Percentiles rank a stretch among this genome's conserved stretches.
phyloP scores from a whole-genome alignment of 2,329 filamentous ascomycete genomes.

The Hysterium pulicare region DNA sequence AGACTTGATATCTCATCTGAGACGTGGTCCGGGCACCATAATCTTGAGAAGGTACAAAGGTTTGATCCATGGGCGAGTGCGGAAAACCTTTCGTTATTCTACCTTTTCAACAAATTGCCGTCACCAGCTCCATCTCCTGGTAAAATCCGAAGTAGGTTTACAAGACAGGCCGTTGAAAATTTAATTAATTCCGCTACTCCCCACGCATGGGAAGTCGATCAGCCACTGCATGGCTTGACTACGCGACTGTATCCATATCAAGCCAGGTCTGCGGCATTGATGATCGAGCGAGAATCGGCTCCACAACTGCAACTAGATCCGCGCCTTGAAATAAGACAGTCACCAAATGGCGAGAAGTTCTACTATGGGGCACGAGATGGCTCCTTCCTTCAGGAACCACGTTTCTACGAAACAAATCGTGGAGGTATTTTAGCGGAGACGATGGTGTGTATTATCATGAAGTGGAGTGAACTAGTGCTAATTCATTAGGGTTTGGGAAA shows the following conservation, averaged over 20 bases:
- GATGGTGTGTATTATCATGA: conserved; percentile 52
- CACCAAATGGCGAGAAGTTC: conserved; percentile 61
- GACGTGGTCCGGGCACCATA: conserved; percentile 54
- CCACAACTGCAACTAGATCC: conserved; percentile 68
- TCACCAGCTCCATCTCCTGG: conserved; percentile 61
- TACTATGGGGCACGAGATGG: conserved; percentile 68
- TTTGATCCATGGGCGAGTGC: conserved; percentile 42
- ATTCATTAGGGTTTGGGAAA: conserved; percentile 60
- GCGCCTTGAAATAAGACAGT: conserved; percentile 58
- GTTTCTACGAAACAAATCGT: conserved; percentile 67
- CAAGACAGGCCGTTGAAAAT: conserved; percentile 53
- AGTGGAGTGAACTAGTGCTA: not conserved
- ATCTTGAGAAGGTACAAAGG: conserved; percentile 11
- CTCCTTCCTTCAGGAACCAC: conserved; percentile 61
- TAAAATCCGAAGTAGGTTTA: conserved; percentile 49
- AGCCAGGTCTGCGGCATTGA: conserved; percentile 71
- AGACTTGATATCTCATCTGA: conserved; percentile 54
- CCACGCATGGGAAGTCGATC: conserved; percentile 31
- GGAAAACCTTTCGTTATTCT: conserved; percentile 57
- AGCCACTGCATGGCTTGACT: conserved; percentile 53
- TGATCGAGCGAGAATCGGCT: conserved; percentile 76
- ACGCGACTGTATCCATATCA: conserved; percentile 76
- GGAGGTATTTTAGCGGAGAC: conserved; percentile 80
- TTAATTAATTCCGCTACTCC: conserved; percentile 46
- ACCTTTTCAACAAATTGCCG: conserved; percentile 70